Evolutionary conservation across 805 yeast species (phyloP).

Genomic region (Myxozyma neglecta): DNA sequence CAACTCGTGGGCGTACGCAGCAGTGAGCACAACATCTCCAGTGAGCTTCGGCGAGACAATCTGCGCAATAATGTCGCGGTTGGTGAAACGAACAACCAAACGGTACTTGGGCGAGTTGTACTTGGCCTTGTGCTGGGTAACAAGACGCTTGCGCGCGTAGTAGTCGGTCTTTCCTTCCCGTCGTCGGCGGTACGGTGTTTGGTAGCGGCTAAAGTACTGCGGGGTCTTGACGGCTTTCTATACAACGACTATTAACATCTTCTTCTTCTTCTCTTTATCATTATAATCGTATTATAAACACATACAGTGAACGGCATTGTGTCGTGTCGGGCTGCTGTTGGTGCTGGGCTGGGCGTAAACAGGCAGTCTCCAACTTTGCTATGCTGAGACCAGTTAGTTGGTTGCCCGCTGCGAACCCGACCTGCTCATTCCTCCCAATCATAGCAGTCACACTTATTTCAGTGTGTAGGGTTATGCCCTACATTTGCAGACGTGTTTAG

Average conservation of each 20-base stretch:
- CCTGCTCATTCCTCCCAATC: background rate
- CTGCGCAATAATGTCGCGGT: conserved; percentile 98
- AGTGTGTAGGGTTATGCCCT: background rate
- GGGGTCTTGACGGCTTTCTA: conserved; percentile 61
- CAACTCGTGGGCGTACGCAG: conserved; percentile 98
- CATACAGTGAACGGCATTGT: conserved; percentile 32
- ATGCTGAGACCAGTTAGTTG: background rate
- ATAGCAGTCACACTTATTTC: background rate
- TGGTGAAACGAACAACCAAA: conserved; percentile 99
- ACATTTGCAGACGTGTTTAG: background rate
- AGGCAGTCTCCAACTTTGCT: background rate
- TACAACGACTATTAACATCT: background rate
- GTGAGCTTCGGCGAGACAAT: conserved; percentile 93
- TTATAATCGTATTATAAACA: background rate
- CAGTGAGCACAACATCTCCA: conserved; percentile 93
- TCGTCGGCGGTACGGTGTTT: conserved; percentile 99
- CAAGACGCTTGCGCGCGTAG: conserved; percentile 99
- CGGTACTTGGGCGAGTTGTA: conserved; percentile 99
- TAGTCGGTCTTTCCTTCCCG: conserved; percentile 99
- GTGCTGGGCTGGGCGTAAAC: background rate
- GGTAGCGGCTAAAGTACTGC: conserved; percentile 99
- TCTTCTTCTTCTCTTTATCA: background rate
- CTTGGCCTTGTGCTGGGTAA: conserved; percentile 99
- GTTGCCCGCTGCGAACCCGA: background rate
- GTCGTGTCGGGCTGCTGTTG: background rate